Conservation (phyloP, 768 basidiomycete genomes). For the Tylopilus balloui region DNA sequence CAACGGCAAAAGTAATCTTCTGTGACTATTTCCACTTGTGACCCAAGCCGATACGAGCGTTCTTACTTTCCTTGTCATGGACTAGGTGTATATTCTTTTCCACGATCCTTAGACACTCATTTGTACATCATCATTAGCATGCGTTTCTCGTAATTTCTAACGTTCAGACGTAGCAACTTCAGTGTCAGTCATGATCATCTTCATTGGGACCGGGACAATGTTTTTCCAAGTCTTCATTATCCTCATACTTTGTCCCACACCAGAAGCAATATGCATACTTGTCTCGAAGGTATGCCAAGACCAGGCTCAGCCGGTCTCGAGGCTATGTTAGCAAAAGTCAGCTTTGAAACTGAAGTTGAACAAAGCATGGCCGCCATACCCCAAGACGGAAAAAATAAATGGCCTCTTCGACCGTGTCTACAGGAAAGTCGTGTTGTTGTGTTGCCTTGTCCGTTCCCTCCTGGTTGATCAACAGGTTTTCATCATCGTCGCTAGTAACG, state of each 20-base stretch:
- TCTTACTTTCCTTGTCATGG: constrained; percentile 17
- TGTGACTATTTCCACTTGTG: neutral
- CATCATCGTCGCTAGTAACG: constrained; percentile 33
- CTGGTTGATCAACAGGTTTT: constrained; percentile 26
- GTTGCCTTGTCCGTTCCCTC: constrained; percentile 15
- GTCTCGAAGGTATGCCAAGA: constrained; percentile 70
- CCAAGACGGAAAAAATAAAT: constrained; percentile 62
- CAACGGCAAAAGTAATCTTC: neutral
- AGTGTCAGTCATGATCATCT: constrained; percentile 70
- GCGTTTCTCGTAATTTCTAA: constrained; percentile 12
- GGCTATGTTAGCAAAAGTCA: constrained; percentile 45
- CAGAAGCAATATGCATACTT: constrained; percentile 80
- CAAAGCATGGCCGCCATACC: constrained; percentile 35
- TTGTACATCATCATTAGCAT: constrained; percentile 29
- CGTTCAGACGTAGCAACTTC: neutral
- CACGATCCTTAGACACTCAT: constrained; percentile 25
- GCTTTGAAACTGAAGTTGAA: neutral
- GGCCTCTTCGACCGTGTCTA: constrained; percentile 63
- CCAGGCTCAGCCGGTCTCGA: constrained; percentile 59
- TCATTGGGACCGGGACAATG: constrained; percentile 76
- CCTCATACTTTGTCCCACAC: constrained; percentile 76
- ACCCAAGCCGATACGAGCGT: constrained; percentile 2
- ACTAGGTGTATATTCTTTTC: constrained; percentile 19
- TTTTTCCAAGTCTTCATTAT: constrained; percentile 51
- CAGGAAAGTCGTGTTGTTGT: constrained; percentile 38